A percentile compares a stretch with the other conserved stretches of the same genome.
Evolutionary conservation across 257 asterid species (phyloP).

Genomic region (Fraxinus cuspidata): DNA sequence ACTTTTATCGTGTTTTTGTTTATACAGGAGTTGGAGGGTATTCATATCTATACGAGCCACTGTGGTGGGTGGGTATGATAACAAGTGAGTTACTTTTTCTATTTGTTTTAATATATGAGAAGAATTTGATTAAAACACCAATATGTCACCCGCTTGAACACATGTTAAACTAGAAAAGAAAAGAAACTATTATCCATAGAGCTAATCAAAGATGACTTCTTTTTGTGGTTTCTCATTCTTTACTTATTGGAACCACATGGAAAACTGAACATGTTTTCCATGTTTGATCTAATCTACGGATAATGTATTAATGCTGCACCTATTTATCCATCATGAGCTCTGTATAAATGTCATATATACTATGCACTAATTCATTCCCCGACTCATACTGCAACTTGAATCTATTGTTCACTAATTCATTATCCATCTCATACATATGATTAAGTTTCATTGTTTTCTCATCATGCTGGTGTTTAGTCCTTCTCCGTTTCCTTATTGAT

Average conservation of each 20-base stretch:
- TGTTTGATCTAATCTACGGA: background rate
- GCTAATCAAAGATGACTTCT: constrained; percentile 10
- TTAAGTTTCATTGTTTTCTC: background rate
- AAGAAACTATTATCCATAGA: background rate
- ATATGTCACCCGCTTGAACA: background rate
- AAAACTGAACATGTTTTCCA: background rate
- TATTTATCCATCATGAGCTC: background rate
- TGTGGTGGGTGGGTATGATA: constrained; percentile 93
- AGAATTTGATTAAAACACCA: constrained; percentile 2
- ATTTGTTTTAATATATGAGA: constrained; percentile 9
- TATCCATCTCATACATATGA: background rate
- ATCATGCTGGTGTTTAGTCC: background rate
- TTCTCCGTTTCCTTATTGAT: background rate
- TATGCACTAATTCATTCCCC: background rate
- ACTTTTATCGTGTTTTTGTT: constrained; percentile 7
- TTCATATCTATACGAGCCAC: constrained; percentile 75
- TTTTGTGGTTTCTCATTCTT: constrained; percentile 5
- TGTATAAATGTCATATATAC: background rate
- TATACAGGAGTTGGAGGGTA: constrained; percentile 86
- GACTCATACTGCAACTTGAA: background rate
- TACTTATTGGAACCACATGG: background rate
- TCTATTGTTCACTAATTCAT: background rate
- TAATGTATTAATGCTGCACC: background rate
- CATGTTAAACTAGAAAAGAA: background rate
- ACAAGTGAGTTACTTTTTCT: constrained; percentile 59